Percentiles rank a stretch among this genome's conserved stretches.
These are phyloP conservation scores for Flaveria robusta DNA, from an alignment of 129 eudicot species.

Conservation along the genomic window DNA sequence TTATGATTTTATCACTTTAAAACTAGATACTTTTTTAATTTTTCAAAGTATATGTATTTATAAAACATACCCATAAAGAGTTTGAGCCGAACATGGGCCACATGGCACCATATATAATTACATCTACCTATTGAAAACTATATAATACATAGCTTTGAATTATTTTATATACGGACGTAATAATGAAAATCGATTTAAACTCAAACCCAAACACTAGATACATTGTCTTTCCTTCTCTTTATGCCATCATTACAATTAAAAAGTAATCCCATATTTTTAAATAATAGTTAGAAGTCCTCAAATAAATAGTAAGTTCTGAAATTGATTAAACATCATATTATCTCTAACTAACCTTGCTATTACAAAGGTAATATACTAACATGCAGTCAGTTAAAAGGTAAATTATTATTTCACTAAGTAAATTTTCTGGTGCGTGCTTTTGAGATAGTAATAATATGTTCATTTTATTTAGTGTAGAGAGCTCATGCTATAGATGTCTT, in stretches of 20 bases:
- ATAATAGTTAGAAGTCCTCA: not conserved
- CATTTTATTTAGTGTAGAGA: too few relatives aligned
- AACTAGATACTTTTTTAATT: not conserved
- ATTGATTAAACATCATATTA: not conserved
- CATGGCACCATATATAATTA: conserved; percentile 18
- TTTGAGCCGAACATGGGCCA: conserved; percentile 33
- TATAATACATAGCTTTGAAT: conserved; percentile 3
- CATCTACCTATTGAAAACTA: conserved; percentile 4
- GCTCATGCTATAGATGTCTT: too few relatives aligned
- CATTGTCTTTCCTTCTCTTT: conserved; percentile 21
- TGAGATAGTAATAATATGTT: too few relatives aligned
- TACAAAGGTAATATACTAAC: not conserved
- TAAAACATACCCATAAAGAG: conserved; percentile 2
- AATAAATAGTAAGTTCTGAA: not conserved
- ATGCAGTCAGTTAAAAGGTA: not conserved
- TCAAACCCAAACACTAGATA: conserved; percentile 36
- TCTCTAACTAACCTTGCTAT: not conserved
- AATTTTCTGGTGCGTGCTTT: not conserved
- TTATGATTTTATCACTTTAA: conserved; percentile 9
- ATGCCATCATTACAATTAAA: conserved; percentile 3
- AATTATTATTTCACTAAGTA: not conserved
- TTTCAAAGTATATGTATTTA: not conserved
- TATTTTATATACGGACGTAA: conserved; percentile 20
- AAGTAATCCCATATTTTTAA: not conserved
- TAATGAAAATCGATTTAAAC: conserved; percentile 19